Base-by-base conservation (phyloP, 1,284 basidiomycete genomes). In the Earliella scabrosa region DNA sequence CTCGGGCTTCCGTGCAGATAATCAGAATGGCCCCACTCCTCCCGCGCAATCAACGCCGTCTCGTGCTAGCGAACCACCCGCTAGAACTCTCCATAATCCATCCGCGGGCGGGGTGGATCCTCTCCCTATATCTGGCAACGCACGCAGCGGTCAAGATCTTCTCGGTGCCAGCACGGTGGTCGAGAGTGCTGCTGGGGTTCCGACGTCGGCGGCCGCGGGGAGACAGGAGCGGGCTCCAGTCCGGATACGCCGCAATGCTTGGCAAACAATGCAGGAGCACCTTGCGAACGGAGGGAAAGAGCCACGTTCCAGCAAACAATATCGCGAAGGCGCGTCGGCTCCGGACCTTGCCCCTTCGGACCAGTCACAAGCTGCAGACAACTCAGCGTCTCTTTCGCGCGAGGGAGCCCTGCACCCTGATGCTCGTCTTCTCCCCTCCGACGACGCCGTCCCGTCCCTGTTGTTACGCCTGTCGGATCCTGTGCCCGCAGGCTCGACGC, bases 231-330 rank as follows among this genome's bases (percentile, higher is more conserved):
- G 26, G 21, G 38, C 43, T 13, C 18, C 59, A 9, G 38, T 43
- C 18, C 59, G 61, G 16, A 36, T 53, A 16, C 61, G 54, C 16
- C 70, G 65, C 45, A 70, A 53, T 58, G 70, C 83, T 45, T 71
- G 76, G 45, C 76, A 80, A 58, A 77, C 80, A 13, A 75, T 86
- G 16, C 80, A 79, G 44, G 77, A 79, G 6, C 77, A 85, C 63
- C 77, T 86, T 18, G 48, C 60, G 36, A 45, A 45, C 23, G 57
- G 47, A 34, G 53, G 35, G 11, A 52, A 49, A 40, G 53, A 48
- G 35, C 20, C 52, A 43, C 54, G 50, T 27, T 45, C 34, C 31
- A 56, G 34, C 36, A 29, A 34, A 43, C 47, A n/a, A n/a, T n/a
- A 45, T 29, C 41, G 43, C 31, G 56, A 56, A 38, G 52, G 29